Evolutionary conservation across 2,329 filamentous ascomycete species (phyloP), one percentile per base, ranked within the genome.

Genomic region (Aspergillus quadricinctus): DNA sequence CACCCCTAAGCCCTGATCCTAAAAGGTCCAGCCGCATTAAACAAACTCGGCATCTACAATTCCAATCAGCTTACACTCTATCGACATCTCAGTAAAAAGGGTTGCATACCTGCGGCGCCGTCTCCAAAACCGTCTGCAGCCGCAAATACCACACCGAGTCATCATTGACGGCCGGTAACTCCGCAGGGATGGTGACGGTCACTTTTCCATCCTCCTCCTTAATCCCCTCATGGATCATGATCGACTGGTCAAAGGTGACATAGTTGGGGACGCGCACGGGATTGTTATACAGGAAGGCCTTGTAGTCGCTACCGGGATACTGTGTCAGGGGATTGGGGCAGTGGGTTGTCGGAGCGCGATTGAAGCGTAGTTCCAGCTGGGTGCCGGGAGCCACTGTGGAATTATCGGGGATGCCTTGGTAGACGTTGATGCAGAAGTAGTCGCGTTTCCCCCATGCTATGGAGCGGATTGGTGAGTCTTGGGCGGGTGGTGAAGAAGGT

Each of bases 401-500:
- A 57, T 68, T 61, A 11, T 72, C 69, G 7, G 68, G 68, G 28
- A 68, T 65, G 41, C 69, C 69, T 46, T 71, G 69, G 61, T 61
- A 68, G 53, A 70, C 66, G 48, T 72, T 72, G 27, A 72, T 37
- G 46, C 69, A 71, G 55, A 63, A 23, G 54, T 71, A 72, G 51
- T 72, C 69, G 23, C 69, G 67, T 40, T 70, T 72, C 31, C 69
- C 69, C 69, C 69, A 72, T 1, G 69, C 69, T 72, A 37, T 7
- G 27, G 41, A n/a, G 23, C 2, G 4, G 3, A 46, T 6, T 27
- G 31, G 46, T 52, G 14, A 17, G 21, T 21, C 11, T 14, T 27
- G 10, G 58, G 19, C 61, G 48, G 35, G 19, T 28, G 4, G 2
- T 25, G 19, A 17, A 21, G 27, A 43, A 1, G 2, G n/a, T 25